Percentiles rank a stretch among this genome's conserved stretches.
Conservation (phyloP, 1,284 basidiomycete genomes). For the Rhodotorula glutinis region DNA sequence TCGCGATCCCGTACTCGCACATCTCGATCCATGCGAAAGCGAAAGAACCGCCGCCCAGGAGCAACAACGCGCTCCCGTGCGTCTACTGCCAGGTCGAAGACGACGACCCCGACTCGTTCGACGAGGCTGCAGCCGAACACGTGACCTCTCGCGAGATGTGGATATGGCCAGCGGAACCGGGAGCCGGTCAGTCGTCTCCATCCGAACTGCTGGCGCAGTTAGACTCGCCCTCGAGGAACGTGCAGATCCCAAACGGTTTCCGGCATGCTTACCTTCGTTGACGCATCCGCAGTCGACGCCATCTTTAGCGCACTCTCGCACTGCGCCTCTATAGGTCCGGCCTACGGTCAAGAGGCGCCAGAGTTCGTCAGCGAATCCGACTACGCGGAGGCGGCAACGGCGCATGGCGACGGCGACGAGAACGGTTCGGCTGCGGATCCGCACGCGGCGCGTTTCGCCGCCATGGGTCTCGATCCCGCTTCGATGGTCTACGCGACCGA, state of each 20-base stretch:
- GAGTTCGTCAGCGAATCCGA: neutral
- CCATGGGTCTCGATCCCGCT: neutral
- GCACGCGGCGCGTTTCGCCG: neutral
- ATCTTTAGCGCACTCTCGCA: neutral
- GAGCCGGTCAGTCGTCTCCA: neutral
- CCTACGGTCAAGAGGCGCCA: neutral
- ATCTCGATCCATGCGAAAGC: conserved; percentile 3
- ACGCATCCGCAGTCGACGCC: neutral
- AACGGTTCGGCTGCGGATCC: neutral
- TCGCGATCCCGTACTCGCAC: neutral
- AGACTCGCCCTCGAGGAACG: neutral
- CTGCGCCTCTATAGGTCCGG: neutral
- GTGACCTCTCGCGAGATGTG: neutral
- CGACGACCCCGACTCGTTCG: neutral
- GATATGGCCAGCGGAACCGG: neutral
- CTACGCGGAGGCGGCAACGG: neutral
- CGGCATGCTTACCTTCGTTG: neutral
- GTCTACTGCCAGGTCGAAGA: neutral
- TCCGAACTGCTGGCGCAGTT: neutral
- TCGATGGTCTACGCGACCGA: neutral
- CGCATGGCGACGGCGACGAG: neutral
- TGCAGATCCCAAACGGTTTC: too few species aligned
- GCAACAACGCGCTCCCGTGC: neutral
- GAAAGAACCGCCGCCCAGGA: neutral
- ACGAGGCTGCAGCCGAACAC: neutral